Conservation (phyloP, 164 flowering plant species). For the Umbilicus rupestris region DNA sequence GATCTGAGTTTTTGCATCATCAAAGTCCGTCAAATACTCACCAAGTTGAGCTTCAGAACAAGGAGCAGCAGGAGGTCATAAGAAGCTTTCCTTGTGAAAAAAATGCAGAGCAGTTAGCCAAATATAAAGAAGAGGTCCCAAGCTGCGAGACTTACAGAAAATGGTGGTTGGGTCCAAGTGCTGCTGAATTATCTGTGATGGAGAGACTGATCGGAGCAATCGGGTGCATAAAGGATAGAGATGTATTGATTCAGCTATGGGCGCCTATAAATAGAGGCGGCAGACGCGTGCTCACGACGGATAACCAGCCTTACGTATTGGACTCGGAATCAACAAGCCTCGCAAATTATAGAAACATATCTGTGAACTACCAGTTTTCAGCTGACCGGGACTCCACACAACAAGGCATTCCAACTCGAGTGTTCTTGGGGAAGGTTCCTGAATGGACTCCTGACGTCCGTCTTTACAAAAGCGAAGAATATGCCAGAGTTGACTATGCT, state of each 20-base stretch:
- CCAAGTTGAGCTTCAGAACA: conserved; percentile 15
- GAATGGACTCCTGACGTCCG: conserved; percentile 94
- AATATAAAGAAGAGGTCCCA: conserved; percentile 9
- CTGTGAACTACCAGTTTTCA: conserved; percentile 49
- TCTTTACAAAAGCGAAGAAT: conserved; percentile 63
- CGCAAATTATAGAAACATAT: conserved; percentile 51
- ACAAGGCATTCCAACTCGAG: conserved; percentile 75
- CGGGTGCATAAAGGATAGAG: conserved; percentile 34
- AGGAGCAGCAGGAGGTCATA: too few relatives aligned
- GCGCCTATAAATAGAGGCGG: conserved; percentile 57
- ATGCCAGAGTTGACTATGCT: conserved; percentile 54
- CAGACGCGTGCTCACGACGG: conserved; percentile 44
- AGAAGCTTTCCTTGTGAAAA: conserved; percentile 17
- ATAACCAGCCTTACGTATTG: conserved; percentile 45
- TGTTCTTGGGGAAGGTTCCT: conserved; percentile 62
- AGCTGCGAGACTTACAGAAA: conserved; percentile 24
- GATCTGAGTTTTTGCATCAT: conserved; percentile 44
- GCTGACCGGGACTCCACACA: conserved; percentile 43
- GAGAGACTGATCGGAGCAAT: conserved; percentile 52
- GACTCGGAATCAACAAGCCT: conserved; percentile 37
- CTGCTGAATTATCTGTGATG: conserved; percentile 36
- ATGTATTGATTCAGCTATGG: conserved; percentile 77
- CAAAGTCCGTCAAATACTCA: conserved; percentile 29
- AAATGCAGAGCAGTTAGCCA: conserved; percentile 16
- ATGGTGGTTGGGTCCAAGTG: conserved; percentile 50